Conservation (phyloP, 1,139 yeast species). For the Nakaseomyces uthaithaninus region DNA sequence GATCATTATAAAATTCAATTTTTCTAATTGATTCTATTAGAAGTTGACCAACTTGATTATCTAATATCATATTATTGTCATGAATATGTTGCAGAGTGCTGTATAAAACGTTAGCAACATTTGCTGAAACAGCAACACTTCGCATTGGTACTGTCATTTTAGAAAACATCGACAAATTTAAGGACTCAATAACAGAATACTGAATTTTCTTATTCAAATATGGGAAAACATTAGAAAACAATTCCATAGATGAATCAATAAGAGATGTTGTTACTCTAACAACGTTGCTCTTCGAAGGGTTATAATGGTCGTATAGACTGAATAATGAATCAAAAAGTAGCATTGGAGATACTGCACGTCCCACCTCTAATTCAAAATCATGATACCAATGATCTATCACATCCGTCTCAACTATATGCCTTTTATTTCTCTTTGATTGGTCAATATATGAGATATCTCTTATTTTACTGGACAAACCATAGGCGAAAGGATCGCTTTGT, state of each 20-base stretch:
- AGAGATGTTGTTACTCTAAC: constrained; percentile 45
- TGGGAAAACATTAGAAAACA: constrained; percentile 67
- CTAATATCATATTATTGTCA: constrained; percentile 30
- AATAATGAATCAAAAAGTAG: constrained; percentile 35
- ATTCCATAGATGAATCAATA: constrained; percentile 68
- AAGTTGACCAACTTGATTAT: constrained; percentile 41
- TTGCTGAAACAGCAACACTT: constrained; percentile 48
- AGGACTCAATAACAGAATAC: constrained; percentile 72
- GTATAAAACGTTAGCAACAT: constrained; percentile 56
- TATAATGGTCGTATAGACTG: constrained; percentile 30
- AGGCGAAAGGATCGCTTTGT: constrained; percentile 36
- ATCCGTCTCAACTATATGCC: constrained; percentile 2
- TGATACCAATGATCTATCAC: constrained; percentile 34
- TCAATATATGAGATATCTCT: constrained; percentile 33
- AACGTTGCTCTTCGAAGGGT: constrained; percentile 25
- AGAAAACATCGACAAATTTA: constrained; percentile 48
- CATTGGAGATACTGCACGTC: constrained; percentile 35
- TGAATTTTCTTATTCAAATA: constrained; percentile 73
- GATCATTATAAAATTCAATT: constrained; percentile 35
- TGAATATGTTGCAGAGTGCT: constrained; percentile 39
- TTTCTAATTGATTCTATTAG: constrained; percentile 51
- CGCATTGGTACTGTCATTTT: constrained; percentile 33
- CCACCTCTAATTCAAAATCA: constrained; percentile 30
- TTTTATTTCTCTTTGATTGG: constrained; percentile 16
- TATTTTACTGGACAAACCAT: constrained; percentile 40